These are phyloP conservation scores for Betula pendula DNA, from an alignment of 306 rosid genomes.

Conservation along the genomic window DNA sequence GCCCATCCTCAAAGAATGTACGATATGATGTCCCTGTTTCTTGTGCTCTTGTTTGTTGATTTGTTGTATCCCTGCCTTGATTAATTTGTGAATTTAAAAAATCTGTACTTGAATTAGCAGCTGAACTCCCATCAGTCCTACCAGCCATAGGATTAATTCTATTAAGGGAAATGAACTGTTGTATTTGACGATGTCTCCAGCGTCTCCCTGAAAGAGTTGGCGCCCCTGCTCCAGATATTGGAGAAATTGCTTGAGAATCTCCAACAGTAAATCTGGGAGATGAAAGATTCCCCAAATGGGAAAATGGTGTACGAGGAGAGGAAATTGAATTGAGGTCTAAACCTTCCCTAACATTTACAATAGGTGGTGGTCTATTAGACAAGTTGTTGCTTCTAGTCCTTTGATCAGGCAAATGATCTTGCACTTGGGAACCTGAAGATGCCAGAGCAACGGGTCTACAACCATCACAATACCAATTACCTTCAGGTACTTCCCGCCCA, in stretches of 20 bases:
- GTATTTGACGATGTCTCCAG: slow-evolving; percentile 75
- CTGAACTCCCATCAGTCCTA: slow-evolving; percentile 50
- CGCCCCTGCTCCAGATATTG: slow-evolving; percentile 70
- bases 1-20: slow-evolving; percentile 65
- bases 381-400: slow-evolving; percentile 46
- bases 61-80: slow-evolving; percentile 51
- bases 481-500: slow-evolving; percentile 87
- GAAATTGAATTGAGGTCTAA: slow-evolving; percentile 73
- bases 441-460: slow-evolving; percentile 77
- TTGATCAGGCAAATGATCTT: slow-evolving; percentile 52
- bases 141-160: slow-evolving; percentile 47
- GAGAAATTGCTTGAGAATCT: slow-evolving; percentile 58
- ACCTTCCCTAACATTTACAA: slow-evolving; percentile 46
- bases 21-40: slow-evolving; percentile 57
- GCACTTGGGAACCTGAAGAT: slow-evolving; percentile 72
- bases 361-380: slow-evolving; percentile 52
- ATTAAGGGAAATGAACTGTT: slow-evolving; percentile 53
- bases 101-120: slow-evolving; percentile 41
- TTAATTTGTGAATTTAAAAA: slow-evolving; percentile 44
- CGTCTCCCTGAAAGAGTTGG: slow-evolving; percentile 85
- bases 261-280: slow-evolving; percentile 66
- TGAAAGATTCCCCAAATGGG: slow-evolving; percentile 52
- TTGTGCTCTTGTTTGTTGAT: slow-evolving; percentile 41
- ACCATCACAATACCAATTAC: slow-evolving; percentile 90
- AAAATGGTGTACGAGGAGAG: slow-evolving; percentile 49